Conservation (phyloP, 2,329 filamentous ascomycete genomes). For the Cladosporium sp. region DNA sequence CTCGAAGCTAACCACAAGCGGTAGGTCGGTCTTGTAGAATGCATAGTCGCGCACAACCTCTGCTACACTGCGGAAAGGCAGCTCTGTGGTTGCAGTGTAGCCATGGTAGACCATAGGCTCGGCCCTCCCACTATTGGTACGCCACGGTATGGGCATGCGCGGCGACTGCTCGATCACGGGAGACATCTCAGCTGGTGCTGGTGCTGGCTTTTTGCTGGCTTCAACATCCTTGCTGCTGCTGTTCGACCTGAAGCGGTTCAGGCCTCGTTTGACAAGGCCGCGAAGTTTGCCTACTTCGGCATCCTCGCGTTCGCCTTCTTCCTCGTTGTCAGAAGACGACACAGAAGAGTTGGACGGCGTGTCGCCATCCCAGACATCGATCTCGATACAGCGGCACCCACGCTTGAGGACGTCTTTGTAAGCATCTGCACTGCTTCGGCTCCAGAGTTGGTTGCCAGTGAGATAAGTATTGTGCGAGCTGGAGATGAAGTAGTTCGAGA, state of each 20-base stretch:
- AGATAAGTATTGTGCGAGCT: slow-evolving; percentile 95
- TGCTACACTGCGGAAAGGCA: slow-evolving; percentile 85
- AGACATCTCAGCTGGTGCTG: slow-evolving; percentile 1
- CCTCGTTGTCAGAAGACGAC: slow-evolving; percentile 37
- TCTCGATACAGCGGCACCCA: slow-evolving; percentile 88
- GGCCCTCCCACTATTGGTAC: slow-evolving; percentile 28
- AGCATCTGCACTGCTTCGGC: slow-evolving; percentile 71
- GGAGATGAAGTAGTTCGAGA: slow-evolving; percentile 90
- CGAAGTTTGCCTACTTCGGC: slow-evolving; percentile 37
- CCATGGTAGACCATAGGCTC: slow-evolving; percentile 40
- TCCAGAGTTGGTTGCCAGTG: slow-evolving; percentile 79
- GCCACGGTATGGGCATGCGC: slow-evolving; percentile 33
- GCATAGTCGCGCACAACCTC: slow-evolving; percentile 74
- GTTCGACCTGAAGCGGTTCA: slow-evolving; percentile 28
- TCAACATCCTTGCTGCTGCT: slow-evolving; percentile 22
- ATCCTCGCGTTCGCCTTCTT: slow-evolving; percentile 34
- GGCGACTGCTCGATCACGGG: slow-evolving; percentile 14
- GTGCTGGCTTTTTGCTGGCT: neutral
- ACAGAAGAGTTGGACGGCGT: slow-evolving; percentile 42
- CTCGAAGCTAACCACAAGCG: slow-evolving; percentile 88
- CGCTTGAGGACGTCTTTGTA: slow-evolving; percentile 70
- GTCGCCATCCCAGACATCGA: slow-evolving; percentile 88
- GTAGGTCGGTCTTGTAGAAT: slow-evolving; percentile 70
- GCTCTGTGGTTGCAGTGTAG: slow-evolving; percentile 81
- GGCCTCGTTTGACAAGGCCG: slow-evolving; percentile 32